A percentile compares a stretch with the other conserved stretches of the same genome.
These are phyloP conservation scores for Botrytis tulipae DNA, from an alignment of 2,329 filamentous ascomycete species.

Conservation along the genomic window DNA sequence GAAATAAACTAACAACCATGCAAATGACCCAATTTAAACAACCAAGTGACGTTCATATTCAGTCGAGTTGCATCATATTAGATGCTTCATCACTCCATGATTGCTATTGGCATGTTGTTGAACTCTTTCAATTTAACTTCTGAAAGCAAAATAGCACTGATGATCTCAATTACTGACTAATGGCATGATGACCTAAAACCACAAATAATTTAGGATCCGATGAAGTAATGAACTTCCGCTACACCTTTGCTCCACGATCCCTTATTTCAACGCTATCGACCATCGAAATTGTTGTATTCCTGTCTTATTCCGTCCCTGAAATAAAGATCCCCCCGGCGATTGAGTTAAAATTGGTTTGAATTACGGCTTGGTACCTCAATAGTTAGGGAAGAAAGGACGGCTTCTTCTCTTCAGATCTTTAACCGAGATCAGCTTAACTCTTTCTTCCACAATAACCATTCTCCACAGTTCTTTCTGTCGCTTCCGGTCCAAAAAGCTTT, in stretches of 20 bases:
- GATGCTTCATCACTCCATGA: neutral
- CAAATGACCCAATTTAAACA: neutral
- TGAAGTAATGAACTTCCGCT: neutral
- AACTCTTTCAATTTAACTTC: no score
- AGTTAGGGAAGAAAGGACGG: neutral
- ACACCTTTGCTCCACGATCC: neutral
- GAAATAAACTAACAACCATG: neutral
- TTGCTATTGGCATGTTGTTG: neutral
- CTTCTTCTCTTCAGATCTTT: neutral
- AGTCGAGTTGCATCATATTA: no score
- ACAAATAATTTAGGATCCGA: neutral
- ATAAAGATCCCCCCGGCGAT: neutral
- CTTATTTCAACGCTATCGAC: neutral
- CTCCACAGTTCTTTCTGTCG: neutral
- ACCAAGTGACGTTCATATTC: neutral
- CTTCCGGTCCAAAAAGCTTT: neutral
- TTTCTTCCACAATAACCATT: neutral
- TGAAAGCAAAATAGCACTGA: neutral
- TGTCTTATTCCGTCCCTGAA: neutral
- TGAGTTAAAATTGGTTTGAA: neutral
- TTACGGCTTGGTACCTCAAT: neutral
- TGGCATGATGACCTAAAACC: neutral
- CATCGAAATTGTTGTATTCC: neutral
- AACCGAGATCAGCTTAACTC: neutral
- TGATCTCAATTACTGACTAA: neutral